These are phyloP conservation scores for Medicago truncatula DNA, from an alignment of 306 rosid genomes.

Conservation along the genomic window DNA sequence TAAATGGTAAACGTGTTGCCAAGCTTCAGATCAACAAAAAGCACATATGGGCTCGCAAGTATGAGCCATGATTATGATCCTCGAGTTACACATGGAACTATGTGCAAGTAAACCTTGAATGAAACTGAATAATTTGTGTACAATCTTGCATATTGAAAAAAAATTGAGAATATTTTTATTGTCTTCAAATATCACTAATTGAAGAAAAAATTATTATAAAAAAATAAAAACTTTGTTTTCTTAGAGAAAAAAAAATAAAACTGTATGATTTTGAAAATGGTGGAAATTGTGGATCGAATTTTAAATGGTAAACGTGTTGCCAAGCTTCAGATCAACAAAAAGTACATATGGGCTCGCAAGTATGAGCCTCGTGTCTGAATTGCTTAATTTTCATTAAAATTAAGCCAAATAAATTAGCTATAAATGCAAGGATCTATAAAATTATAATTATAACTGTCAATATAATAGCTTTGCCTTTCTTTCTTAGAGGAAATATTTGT, in stretches of 20 bases:
- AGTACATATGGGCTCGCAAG: slow-evolving; percentile 74
- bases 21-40: slow-evolving; percentile 62
- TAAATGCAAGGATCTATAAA: not conserved
- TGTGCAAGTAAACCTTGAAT: not conserved
- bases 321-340: slow-evolving; percentile 57
- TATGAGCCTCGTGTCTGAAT: slow-evolving; percentile 50
- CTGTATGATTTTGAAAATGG: slow-evolving; percentile 50
- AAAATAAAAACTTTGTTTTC: not conserved
- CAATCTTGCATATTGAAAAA: not conserved
- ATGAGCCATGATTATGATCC: slow-evolving; percentile 39
- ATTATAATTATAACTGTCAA: not conserved
- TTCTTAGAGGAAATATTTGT: not conserved
- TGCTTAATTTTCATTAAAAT: not conserved
- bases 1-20: slow-evolving; percentile 47
- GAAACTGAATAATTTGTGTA: not conserved
- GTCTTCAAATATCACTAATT: not conserved
- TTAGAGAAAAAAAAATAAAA: too few species aligned
- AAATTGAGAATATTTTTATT: not conserved
- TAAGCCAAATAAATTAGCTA: not conserved
- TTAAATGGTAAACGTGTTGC: slow-evolving; percentile 49
- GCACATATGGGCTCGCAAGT: slow-evolving; percentile 74
- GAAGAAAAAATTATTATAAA: not conserved
- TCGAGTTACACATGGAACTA: not conserved
- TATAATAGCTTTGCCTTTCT: not conserved
- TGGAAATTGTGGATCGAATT: slow-evolving; percentile 50